These are phyloP conservation scores for Marsdenia floribunda DNA, from an alignment of 257 asterid genomes.

Conservation along the genomic window DNA sequence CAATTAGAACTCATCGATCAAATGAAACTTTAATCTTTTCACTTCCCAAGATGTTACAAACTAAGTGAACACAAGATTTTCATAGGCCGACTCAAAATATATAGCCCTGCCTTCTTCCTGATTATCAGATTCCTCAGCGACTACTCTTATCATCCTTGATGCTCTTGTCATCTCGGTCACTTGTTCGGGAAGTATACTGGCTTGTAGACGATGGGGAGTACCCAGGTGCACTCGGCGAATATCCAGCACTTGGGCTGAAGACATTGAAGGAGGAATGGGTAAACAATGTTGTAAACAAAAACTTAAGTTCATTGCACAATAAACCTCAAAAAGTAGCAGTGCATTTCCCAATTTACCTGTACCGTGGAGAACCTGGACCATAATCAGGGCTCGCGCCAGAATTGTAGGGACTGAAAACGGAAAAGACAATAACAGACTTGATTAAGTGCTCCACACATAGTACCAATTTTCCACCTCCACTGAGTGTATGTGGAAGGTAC, in stretches of 20 bases:
- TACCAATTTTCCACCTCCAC: background rate
- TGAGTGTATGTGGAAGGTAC: background rate
- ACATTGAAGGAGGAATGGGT: background rate
- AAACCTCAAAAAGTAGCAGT: background rate
- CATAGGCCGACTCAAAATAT: background rate
- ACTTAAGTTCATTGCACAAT: background rate
- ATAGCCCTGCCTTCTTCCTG: background rate
- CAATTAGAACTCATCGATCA: background rate
- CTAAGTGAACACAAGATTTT: background rate
- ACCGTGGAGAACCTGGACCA: constrained; percentile 86
- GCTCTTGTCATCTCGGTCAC: constrained; percentile 56
- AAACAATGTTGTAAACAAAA: background rate
- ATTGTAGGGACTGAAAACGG: constrained; percentile 59
- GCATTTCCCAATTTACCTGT: constrained; percentile 50
- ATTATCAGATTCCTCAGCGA: constrained; percentile 13
- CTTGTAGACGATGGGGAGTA: constrained; percentile 88
- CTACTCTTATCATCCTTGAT: constrained; percentile 49
- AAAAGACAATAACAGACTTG: constrained; percentile 7
- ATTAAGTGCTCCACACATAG: background rate
- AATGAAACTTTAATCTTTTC: background rate
- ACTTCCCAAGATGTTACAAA: background rate
- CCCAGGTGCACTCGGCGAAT: constrained; percentile 96
- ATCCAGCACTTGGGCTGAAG: constrained; percentile 91
- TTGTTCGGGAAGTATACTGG: constrained; percentile 68
- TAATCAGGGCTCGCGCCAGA: constrained; percentile 71